Conservation (phyloP, 176 grass and related monocot genomes). For the Tuctoria greenei region DNA sequence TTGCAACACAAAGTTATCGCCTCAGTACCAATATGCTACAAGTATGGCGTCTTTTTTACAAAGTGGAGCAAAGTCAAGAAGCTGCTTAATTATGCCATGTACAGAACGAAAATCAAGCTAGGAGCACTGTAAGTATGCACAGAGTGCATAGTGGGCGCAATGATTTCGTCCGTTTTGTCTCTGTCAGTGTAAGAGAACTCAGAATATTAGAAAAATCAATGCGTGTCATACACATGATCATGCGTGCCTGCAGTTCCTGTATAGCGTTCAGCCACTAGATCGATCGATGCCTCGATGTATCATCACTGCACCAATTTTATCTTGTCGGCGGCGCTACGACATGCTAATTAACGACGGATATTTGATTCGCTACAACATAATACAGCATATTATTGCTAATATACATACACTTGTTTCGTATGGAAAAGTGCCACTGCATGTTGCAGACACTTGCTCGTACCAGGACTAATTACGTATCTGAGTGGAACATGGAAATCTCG, state of each 20-base stretch:
- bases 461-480: no score
- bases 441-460: no score
- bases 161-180: slow-evolving; percentile 22
- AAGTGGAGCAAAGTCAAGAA: neutral
- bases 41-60: neutral
- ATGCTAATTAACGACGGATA: neutral
- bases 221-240: slow-evolving; percentile 18
- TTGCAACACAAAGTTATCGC: neutral
- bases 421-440: no score
- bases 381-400: no score
- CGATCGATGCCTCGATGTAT: slow-evolving; percentile 8
- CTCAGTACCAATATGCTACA: neutral
- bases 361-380: neutral
- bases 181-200: neutral
- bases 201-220: slow-evolving; percentile 2
- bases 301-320: slow-evolving; percentile 32
- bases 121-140: neutral
- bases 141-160: neutral
- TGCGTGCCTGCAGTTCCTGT: slow-evolving; percentile 26
- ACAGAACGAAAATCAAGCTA: neutral
- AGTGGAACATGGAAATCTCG: no score
- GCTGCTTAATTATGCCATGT: neutral
- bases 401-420: no score
- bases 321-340: slow-evolving; percentile 20
- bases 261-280: neutral